Conservation (phyloP, 1,139 yeast species). For the Debaryomyces singareniensis region DNA sequence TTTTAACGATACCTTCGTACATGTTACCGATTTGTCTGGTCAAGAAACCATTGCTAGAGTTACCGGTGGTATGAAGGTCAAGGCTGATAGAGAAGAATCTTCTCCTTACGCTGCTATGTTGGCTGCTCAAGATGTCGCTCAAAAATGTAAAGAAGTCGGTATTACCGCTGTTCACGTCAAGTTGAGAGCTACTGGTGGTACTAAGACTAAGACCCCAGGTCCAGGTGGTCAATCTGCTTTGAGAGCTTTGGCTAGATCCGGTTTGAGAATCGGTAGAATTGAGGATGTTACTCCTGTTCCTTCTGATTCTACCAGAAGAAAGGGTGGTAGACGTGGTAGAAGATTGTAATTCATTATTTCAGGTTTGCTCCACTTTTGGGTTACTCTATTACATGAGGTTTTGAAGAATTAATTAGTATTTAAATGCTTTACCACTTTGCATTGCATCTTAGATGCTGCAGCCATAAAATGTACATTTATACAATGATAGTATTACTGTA, state of each 20-base stretch:
- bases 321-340: constrained; percentile 99
- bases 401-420: constrained; percentile 3
- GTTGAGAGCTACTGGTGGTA: constrained; percentile 99
- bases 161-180: constrained; percentile 99
- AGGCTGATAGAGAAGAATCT: constrained; percentile 99
- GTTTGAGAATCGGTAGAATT: constrained; percentile 99
- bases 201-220: constrained; percentile 99
- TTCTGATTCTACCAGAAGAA: constrained; percentile 99
- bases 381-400: not conserved
- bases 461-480: constrained; percentile 9
- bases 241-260: constrained; percentile 99
- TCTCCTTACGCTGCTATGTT: constrained; percentile 99
- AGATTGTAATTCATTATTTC: constrained; percentile 62
- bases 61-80: constrained; percentile 99
- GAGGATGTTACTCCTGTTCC: constrained; percentile 99
- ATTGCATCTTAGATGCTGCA: constrained; percentile 4
- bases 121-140: constrained; percentile 99
- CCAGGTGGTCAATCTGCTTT: constrained; percentile 99
- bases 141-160: constrained; percentile 98
- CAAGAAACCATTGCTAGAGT: constrained; percentile 99
- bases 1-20: constrained; percentile 99
- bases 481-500: too few species aligned
- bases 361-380: constrained; percentile 2
- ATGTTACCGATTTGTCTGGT: constrained; percentile 99
- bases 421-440: constrained; percentile 3